Conservation (phyloP, 2,329 filamentous ascomycete species). For the Fusarium coicis region DNA sequence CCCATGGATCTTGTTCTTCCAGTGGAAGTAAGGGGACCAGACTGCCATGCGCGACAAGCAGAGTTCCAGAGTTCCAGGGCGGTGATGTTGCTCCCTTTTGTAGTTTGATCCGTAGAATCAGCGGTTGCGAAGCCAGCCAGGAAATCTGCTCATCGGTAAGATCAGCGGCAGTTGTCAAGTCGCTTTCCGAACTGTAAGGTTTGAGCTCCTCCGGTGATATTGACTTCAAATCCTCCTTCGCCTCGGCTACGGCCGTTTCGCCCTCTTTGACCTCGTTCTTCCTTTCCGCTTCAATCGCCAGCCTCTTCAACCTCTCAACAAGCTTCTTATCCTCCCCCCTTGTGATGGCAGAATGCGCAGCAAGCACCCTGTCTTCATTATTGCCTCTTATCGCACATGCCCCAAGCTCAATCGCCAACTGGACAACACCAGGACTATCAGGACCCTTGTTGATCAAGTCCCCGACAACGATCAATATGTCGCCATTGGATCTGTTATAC, state of each 20-base stretch:
- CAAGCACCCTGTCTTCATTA: constrained; percentile 84
- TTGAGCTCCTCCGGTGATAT: constrained; percentile 16
- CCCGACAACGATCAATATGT: constrained; percentile 79
- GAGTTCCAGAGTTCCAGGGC: constrained; percentile 32
- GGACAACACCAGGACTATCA: constrained; percentile 79
- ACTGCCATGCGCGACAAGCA: constrained; percentile 80
- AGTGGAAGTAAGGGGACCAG: constrained; percentile 78
- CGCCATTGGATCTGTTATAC: constrained; percentile 63
- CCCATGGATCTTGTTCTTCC: constrained; percentile 74
- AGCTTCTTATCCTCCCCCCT: not conserved
- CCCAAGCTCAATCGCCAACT: constrained; percentile 73
- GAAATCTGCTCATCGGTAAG: constrained; percentile 15
- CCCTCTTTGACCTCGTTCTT: not conserved
- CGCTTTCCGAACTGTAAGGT: constrained; percentile 27
- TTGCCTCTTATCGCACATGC: constrained; percentile 87
- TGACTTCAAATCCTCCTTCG: not conserved
- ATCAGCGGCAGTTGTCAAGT: constrained; percentile 28
- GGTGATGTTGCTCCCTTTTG: not conserved
- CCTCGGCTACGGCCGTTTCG: not conserved
- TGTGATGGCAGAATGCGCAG: constrained; percentile 38
- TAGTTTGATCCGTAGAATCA: constrained; percentile 29
- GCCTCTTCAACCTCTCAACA: not conserved
- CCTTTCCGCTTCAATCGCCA: not conserved
- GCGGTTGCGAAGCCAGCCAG: constrained; percentile 24
- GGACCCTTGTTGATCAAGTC: constrained; percentile 87